These are phyloP conservation scores for Barnettozyma sp. DNA, from an alignment of 805 yeast species.

Conservation along the genomic window DNA sequence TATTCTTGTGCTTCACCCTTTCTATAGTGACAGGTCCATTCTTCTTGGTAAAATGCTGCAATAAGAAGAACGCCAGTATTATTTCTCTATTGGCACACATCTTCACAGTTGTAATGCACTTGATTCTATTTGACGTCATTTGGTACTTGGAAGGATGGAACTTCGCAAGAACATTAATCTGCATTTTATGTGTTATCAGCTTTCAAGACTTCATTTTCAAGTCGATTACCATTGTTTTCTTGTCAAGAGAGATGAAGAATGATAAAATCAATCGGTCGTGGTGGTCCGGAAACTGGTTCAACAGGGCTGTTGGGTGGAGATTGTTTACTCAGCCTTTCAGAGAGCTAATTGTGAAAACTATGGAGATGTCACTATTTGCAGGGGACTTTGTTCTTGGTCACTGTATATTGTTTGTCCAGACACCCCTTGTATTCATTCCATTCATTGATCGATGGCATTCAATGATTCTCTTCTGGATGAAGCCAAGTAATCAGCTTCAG, in stretches of 20 bases:
- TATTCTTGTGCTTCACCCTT: slow-evolving; percentile 33
- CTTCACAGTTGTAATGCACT: slow-evolving; percentile 44
- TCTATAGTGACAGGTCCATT: slow-evolving; percentile 47
- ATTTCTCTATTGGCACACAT: slow-evolving; percentile 53
- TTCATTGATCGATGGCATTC: slow-evolving; percentile 63
- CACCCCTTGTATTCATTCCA: slow-evolving; percentile 58
- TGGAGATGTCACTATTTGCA: slow-evolving; percentile 63
- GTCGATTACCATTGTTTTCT: slow-evolving; percentile 38
- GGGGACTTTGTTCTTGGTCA: slow-evolving; percentile 59
- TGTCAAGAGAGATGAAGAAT: slow-evolving; percentile 57
- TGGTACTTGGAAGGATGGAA: slow-evolving; percentile 67
- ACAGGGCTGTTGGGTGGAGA: slow-evolving; percentile 55
- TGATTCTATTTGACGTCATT: slow-evolving; percentile 52
- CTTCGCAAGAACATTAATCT: slow-evolving; percentile 51
- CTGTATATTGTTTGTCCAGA: slow-evolving; percentile 46
- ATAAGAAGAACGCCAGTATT: slow-evolving; percentile 40
- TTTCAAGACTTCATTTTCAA: slow-evolving; percentile 56
- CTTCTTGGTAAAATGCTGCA: slow-evolving; percentile 30
- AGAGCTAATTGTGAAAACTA: slow-evolving; percentile 54
- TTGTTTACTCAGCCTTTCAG: slow-evolving; percentile 56
- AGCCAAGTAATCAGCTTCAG: slow-evolving; percentile 38
- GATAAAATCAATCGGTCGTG: slow-evolving; percentile 60
- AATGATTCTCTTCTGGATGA: slow-evolving; percentile 59
- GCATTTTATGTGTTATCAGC: slow-evolving; percentile 48
- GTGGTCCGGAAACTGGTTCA: slow-evolving; percentile 76